Conservation (phyloP, 2,329 filamentous ascomycete species). For the Aquanectria penicillioides region DNA sequence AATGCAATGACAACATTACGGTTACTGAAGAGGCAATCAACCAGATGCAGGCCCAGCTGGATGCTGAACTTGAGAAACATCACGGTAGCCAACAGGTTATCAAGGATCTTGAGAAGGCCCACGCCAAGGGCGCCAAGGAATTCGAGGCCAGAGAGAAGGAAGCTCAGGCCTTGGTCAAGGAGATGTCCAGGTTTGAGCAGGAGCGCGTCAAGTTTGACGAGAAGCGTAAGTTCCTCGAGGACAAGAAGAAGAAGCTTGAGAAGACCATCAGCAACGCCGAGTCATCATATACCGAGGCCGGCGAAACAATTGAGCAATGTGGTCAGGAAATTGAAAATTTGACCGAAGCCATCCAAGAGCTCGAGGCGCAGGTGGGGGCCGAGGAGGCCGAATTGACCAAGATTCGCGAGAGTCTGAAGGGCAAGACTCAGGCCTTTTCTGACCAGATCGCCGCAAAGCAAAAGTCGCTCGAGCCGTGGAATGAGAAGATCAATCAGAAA, state of each 20-base stretch:
- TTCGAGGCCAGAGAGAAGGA: slow-evolving; percentile 86
- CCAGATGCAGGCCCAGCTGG: slow-evolving; percentile 89
- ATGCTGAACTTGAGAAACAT: slow-evolving; percentile 90
- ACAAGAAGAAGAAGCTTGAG: slow-evolving; percentile 94
- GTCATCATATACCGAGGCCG: slow-evolving; percentile 77
- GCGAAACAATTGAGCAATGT: slow-evolving; percentile 81
- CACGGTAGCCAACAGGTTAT: slow-evolving; percentile 90
- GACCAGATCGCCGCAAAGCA: slow-evolving; percentile 93
- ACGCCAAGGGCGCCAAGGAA: slow-evolving; percentile 84
- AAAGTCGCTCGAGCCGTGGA: slow-evolving; percentile 95
- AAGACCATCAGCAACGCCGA: slow-evolving; percentile 85
- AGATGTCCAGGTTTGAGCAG: slow-evolving; percentile 93
- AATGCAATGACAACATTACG: slow-evolving; percentile 87
- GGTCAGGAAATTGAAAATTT: slow-evolving; percentile 81
- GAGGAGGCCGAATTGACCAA: slow-evolving; percentile 84
- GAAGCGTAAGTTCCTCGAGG: slow-evolving; percentile 91
- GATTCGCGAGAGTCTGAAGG: slow-evolving; percentile 90
- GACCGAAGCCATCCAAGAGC: slow-evolving; percentile 74
- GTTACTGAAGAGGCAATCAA: slow-evolving; percentile 90
- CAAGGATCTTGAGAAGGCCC: slow-evolving; percentile 86
- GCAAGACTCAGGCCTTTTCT: slow-evolving; percentile 94
- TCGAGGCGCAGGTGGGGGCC: slow-evolving; percentile 79
- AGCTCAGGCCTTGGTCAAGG: slow-evolving; percentile 81
- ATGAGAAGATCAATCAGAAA: slow-evolving; percentile 95
- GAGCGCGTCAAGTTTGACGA: slow-evolving; percentile 98